Percentiles rank a stretch among this genome's conserved stretches.
Evolutionary conservation across 2,329 filamentous ascomycete species (phyloP).

Genomic region (Triangularia setosa): DNA sequence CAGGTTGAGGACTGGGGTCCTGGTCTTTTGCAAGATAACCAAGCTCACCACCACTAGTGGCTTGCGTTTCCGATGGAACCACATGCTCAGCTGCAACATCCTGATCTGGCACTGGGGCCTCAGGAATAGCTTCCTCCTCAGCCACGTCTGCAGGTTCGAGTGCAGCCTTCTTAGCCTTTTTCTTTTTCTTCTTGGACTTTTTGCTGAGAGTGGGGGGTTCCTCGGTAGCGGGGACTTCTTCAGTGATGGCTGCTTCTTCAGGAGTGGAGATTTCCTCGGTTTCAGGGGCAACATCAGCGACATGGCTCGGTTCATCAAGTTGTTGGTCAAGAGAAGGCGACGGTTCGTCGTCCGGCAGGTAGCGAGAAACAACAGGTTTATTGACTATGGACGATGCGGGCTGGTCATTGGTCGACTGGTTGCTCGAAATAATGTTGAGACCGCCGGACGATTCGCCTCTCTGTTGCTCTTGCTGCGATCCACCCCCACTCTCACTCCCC

Average conservation of each 20-base stretch:
- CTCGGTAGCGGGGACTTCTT: constrained; percentile 1
- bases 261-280: neutral
- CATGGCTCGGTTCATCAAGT: neutral
- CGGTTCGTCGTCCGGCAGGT: neutral
- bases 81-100: neutral
- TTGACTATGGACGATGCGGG: constrained; percentile 1
- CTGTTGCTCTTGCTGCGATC: neutral
- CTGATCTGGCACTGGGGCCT: neutral
- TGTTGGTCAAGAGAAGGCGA: neutral
- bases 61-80: neutral
- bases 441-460: neutral
- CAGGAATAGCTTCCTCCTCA: neutral
- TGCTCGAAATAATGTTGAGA: neutral
- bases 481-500: constrained; percentile 18
- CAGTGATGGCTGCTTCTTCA: neutral
- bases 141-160: constrained; percentile 35
- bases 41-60: neutral
- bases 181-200: constrained; percentile 37
- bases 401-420: neutral
- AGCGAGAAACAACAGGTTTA: constrained; percentile 1
- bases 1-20: neutral
- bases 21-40: neutral
- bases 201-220: constrained; percentile 5
- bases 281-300: neutral
- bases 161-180: constrained; percentile 40